Conservation (phyloP, 2,329 filamentous ascomycete species). For the Claviceps sp. region DNA sequence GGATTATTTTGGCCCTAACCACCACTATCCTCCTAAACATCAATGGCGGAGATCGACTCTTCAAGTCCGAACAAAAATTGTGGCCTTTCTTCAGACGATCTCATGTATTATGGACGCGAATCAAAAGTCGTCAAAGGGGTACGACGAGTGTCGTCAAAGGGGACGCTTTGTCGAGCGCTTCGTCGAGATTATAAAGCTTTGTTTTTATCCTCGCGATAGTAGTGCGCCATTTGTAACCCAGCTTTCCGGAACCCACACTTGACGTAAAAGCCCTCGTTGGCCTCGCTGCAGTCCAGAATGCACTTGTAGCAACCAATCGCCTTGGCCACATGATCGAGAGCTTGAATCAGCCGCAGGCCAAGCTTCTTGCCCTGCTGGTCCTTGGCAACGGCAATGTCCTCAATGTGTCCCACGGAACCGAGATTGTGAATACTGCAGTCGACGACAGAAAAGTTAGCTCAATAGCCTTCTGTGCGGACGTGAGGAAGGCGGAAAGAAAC, state of each 20-base stretch:
- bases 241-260: conserved; percentile 93
- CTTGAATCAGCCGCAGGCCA: conserved; percentile 83
- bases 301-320: conserved; percentile 93
- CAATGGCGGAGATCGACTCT: too few relatives aligned
- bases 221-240: conserved; percentile 93
- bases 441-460: conserved; percentile 8
- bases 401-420: conserved; percentile 83
- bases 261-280: conserved; percentile 94
- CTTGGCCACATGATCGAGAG: conserved; percentile 76
- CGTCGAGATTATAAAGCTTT: conserved; percentile 20
- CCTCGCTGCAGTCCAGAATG: conserved; percentile 91
- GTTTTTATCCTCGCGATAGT: conserved; percentile 53
- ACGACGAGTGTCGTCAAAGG: neutral
- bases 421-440: conserved; percentile 57
- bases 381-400: conserved; percentile 90
- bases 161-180: neutral
- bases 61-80: neutral
- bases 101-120: neutral
- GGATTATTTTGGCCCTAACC: too few relatives aligned
- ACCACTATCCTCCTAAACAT: too few relatives aligned
- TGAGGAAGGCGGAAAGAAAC: conserved; percentile 17
- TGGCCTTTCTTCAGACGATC: neutral
- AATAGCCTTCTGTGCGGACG: neutral
- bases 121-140: neutral
- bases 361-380: conserved; percentile 97